Percentiles rank a stretch among this genome's conserved stretches.
Conservation (phyloP, 1,284 basidiomycete species). For the Cryptococcus sp. region DNA sequence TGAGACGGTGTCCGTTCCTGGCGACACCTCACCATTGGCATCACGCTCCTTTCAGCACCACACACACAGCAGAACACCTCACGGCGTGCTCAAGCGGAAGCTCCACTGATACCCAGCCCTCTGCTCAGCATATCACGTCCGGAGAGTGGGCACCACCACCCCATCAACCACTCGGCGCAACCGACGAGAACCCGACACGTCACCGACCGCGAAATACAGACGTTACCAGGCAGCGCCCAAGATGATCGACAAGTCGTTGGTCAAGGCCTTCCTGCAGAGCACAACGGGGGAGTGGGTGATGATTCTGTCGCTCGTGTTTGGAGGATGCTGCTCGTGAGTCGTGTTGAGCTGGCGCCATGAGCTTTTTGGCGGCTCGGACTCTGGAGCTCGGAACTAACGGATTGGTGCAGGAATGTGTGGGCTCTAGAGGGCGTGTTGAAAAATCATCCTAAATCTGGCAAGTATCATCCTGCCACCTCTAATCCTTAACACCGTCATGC, state of each 20-base stretch:
- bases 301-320: slow-evolving; percentile 67
- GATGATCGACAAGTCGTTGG: slow-evolving; percentile 15
- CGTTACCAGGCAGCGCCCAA: neutral
- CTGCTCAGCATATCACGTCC: neutral
- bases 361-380: neutral
- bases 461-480: slow-evolving; percentile 22
- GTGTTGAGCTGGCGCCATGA: too few relatives aligned
- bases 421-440: slow-evolving; percentile 57
- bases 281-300: slow-evolving; percentile 56
- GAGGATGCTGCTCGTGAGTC: slow-evolving; percentile 72
- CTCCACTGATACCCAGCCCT: too few relatives aligned
- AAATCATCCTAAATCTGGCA: slow-evolving; percentile 66
- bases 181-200: neutral
- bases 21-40: too few relatives aligned
- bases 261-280: slow-evolving; percentile 15
- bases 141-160: neutral
- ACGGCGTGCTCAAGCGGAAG: too few relatives aligned
- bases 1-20: too few relatives aligned
- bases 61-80: too few relatives aligned
- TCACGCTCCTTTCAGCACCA: too few relatives aligned
- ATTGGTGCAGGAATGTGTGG: slow-evolving; percentile 51
- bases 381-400: slow-evolving; percentile 7
- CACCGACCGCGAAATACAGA: neutral
- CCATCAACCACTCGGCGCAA: neutral
- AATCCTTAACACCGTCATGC: too few relatives aligned